Percentiles rank a stretch among this genome's conserved stretches.
phyloP scores from a whole-genome alignment of 2,329 filamentous ascomycete genomes.

The Talaromyces sp. region DNA sequence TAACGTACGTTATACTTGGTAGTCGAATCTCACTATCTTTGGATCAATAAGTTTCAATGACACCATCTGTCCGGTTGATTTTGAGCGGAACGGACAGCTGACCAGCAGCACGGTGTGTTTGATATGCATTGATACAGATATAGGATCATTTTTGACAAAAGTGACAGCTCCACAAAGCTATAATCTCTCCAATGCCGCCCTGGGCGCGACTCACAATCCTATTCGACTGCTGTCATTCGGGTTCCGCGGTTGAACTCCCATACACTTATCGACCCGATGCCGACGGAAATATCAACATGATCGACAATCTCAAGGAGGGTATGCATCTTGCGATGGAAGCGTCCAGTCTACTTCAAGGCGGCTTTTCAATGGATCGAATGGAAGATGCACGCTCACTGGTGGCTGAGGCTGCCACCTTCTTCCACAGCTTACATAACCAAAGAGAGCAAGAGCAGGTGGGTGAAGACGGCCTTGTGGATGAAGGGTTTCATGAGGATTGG shows the following conservation, averaged over 20 bases:
- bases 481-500: slow-evolving; percentile 43
- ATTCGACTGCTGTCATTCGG: slow-evolving; percentile 58
- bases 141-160: background rate
- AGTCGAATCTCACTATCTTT: background rate
- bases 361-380: slow-evolving; percentile 17
- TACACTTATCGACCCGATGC: slow-evolving; percentile 53
- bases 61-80: slow-evolving; percentile 51
- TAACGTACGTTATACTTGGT: background rate
- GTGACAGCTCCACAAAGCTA: slow-evolving; percentile 41
- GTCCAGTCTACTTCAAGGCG: slow-evolving; percentile 44
- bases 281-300: slow-evolving; percentile 50
- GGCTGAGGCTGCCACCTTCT: slow-evolving; percentile 8
- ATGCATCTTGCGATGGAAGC: slow-evolving; percentile 47
- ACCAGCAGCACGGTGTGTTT: slow-evolving; percentile 37
- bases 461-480: slow-evolving; percentile 38
- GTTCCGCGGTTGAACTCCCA: slow-evolving; percentile 54
- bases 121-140: background rate
- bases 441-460: slow-evolving; percentile 36
- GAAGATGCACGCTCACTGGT: slow-evolving; percentile 10
- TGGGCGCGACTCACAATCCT: slow-evolving; percentile 50
- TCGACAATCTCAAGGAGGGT: slow-evolving; percentile 52
- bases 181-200: slow-evolving; percentile 48
- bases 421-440: slow-evolving; percentile 8
- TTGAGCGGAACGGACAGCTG: slow-evolving; percentile 48
- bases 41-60: slow-evolving; percentile 34